Conservation (phyloP, 2,329 filamentous ascomycete genomes). For the Paracoccidioides lutzii region DNA sequence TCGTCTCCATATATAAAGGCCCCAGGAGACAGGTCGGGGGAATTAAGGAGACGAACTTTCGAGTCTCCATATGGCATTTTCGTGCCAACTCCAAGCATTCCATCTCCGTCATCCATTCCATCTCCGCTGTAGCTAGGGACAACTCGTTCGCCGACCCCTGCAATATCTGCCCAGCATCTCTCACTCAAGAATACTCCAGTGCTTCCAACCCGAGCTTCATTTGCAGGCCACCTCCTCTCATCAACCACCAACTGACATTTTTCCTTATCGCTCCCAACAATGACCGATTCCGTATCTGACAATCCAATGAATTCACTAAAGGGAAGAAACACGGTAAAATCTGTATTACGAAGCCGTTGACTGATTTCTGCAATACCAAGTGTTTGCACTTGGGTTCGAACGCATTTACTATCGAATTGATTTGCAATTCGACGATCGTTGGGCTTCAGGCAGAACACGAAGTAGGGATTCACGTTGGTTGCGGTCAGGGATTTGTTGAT, state of each 20-base stretch:
- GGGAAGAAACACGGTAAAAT: conserved; percentile 90
- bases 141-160: conserved; percentile 54
- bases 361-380: conserved; percentile 96
- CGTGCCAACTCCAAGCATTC: conserved; percentile 40
- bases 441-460: conserved; percentile 92
- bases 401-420: conserved; percentile 97
- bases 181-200: conserved; percentile 95
- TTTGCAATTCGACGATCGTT: conserved; percentile 96
- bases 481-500: conserved; percentile 76
- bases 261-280: conserved; percentile 85
- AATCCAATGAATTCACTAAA: conserved; percentile 92
- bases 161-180: conserved; percentile 84
- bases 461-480: conserved; percentile 81
- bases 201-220: conserved; percentile 79
- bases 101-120: conserved; percentile 45
- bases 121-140: conserved; percentile 48
- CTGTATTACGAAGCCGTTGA: conserved; percentile 77
- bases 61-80: conserved; percentile 34
- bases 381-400: conserved; percentile 84
- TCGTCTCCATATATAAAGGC: conserved; percentile 58
- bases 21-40: conserved; percentile 37
- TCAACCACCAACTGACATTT: conserved; percentile 86
- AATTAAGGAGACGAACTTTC: conserved; percentile 42
- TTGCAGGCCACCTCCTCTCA: conserved; percentile 80
- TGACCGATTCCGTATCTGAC: conserved; percentile 66